Evolutionary conservation across 2,329 filamentous ascomycete species (phyloP), one percentile per base, ranked within the genome.

Genomic region (Aaosphaeria arxii): DNA sequence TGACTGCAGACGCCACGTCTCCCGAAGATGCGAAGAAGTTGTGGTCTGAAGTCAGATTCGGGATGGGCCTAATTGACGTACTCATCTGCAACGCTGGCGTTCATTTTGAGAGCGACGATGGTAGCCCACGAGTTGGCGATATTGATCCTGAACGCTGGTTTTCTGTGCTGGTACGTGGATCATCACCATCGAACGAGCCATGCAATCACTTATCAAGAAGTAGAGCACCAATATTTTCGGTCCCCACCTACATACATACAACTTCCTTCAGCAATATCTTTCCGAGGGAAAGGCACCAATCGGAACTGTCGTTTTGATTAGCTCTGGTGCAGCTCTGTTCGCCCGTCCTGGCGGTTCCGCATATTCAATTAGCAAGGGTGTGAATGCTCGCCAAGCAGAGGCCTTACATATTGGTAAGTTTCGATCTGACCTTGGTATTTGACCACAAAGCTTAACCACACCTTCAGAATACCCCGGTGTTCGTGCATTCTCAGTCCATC

Each of bases 281-380:
- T 28, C 28, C 24, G 11, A 5, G 2, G 43, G 38, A 39, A 42
- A 44, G n/a, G 38, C 47, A 17, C 44, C 48, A 4, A 45, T 32
- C 6, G 56, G 53, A 4, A 55, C 55, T 1, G 39, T 57, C 11
- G 52, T 57, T 17, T 49, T 56, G 24, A 32, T 57, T 33, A 48
- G 44, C 32, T 53, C 53, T 11, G 45, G 24, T 9, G 44, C 50
- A 11, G 54, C 48, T 13, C 44, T 48, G 13, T 31, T 56, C 6
- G 44, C 35, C 7, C 28, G 42, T 2, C 55, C 55, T 7, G 55
- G 56, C 6, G 42, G 42, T n/a, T 56, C 53, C 6, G 55, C 49
- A 1, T 57, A 59, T 40, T 42, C 45, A 1, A 48, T 45, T 11
- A 54, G 50, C 43, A 59, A 57, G 45, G 38, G 51, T 6, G 55